A percentile compares a stretch with the other conserved stretches of the same genome.
phyloP scores from a whole-genome alignment of 306 rosid species.

The Cicer cuneatum region DNA sequence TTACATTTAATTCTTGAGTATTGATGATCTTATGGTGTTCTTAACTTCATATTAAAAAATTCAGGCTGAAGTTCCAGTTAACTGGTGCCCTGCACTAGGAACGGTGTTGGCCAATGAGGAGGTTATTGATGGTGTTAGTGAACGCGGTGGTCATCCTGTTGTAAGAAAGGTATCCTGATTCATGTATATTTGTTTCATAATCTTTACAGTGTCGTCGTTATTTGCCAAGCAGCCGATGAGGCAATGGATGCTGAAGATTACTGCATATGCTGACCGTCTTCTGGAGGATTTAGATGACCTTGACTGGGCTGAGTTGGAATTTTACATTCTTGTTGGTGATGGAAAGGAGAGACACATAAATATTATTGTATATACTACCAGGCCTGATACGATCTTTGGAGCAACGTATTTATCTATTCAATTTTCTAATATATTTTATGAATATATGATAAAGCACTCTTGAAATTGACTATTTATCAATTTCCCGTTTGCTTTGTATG shows the following conservation, averaged over 20 bases:
- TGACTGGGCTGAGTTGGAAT: conserved; percentile 93
- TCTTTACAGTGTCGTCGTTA: conserved; percentile 86
- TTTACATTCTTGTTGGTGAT: conserved; percentile 67
- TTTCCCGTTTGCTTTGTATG: conserved; percentile 43
- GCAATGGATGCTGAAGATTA: conserved; percentile 99
- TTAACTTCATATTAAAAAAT: conserved; percentile 28
- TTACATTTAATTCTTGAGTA: conserved; percentile 30
- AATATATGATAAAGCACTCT: conserved; percentile 39
- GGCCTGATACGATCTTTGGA: conserved; percentile 97
- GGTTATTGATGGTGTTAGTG: conserved; percentile 95
- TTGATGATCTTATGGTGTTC: conserved; percentile 35
- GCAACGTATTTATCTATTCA: conserved; percentile 80
- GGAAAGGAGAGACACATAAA: conserved; percentile 70
- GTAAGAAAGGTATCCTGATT: conserved; percentile 71
- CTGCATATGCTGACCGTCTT: conserved; percentile 97
- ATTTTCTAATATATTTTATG: conserved; percentile 39
- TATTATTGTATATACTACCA: conserved; percentile 83
- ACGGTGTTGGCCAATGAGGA: conserved; percentile 99
- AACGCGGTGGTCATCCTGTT: conserved; percentile 97
- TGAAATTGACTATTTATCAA: conserved; percentile 26
- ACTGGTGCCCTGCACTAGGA: conserved; percentile 99
- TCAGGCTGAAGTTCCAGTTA: conserved; percentile 99
- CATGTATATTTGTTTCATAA: conserved; percentile 53
- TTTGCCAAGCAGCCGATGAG: conserved; percentile 99
- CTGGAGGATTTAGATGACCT: conserved; percentile 92